A percentile compares a stretch with the other conserved stretches of the same genome.
phyloP scores from a whole-genome alignment of 2,329 filamentous ascomycete species.

The Arthrobotrys sinensis region DNA sequence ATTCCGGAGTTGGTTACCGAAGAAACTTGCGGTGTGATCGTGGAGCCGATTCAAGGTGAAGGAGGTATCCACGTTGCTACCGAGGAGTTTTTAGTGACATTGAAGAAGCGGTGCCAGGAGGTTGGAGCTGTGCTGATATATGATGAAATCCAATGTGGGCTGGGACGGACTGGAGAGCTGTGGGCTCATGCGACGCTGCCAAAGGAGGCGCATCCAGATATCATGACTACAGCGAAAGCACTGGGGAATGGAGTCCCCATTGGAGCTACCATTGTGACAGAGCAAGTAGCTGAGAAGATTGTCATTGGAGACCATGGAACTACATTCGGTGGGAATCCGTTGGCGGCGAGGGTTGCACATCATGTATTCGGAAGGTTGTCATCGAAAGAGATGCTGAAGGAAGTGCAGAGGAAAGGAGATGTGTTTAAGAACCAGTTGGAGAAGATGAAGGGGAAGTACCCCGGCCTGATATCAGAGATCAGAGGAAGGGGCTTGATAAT shows the following conservation, averaged over 20 bases:
- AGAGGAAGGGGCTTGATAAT: slow-evolving; percentile 88
- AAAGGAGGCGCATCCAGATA: slow-evolving; percentile 87
- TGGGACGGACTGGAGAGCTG: slow-evolving; percentile 86
- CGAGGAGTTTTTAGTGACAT: slow-evolving; percentile 84
- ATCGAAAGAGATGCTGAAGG: slow-evolving; percentile 78
- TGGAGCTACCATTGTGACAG: slow-evolving; percentile 79
- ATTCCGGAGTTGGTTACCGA: slow-evolving; percentile 83
- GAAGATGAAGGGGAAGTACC: slow-evolving; percentile 74
- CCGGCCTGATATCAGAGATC: slow-evolving; percentile 81
- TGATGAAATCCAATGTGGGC: slow-evolving; percentile 94
- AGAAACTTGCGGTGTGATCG: slow-evolving; percentile 91
- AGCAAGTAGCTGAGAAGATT: slow-evolving; percentile 77
- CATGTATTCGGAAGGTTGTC: slow-evolving; percentile 85
- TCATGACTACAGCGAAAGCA: slow-evolving; percentile 94
- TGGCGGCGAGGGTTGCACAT: slow-evolving; percentile 86
- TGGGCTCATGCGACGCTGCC: slow-evolving; percentile 89
- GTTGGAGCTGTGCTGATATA: slow-evolving; percentile 92
- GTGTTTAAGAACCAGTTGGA: slow-evolving; percentile 75
- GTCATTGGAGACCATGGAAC: slow-evolving; percentile 89
- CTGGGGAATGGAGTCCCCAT: slow-evolving; percentile 97
- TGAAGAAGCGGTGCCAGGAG: slow-evolving; percentile 86
- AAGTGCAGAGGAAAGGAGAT: slow-evolving; percentile 78
- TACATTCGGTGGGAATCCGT: slow-evolving; percentile 92
- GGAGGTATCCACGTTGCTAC: slow-evolving; percentile 89
- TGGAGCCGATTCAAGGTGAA: slow-evolving; percentile 98